A percentile compares a stretch with the other conserved stretches of the same genome.
These are phyloP conservation scores for Cyphellophora europaea DNA, from an alignment of 2,329 filamentous ascomycete genomes.

Conservation along the genomic window DNA sequence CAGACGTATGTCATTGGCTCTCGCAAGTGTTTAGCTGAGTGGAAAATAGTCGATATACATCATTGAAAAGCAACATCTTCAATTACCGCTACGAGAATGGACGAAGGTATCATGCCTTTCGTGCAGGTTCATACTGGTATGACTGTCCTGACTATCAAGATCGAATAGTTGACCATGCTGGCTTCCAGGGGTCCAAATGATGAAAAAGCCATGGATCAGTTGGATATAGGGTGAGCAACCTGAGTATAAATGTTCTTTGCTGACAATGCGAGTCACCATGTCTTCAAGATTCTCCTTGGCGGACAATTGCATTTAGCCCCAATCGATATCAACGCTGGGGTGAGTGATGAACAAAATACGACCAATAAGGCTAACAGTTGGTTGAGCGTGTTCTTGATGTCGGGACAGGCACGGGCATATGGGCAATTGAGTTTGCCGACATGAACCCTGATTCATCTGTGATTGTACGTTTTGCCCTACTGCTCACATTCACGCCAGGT, in stretches of 20 bases:
- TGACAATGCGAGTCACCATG: conserved; percentile 19
- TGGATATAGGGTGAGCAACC: conserved; percentile 26
- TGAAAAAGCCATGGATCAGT: conserved; percentile 29
- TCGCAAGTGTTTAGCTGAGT: no score
- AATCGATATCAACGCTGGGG: conserved; percentile 7
- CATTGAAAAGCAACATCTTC: conserved; percentile 1
- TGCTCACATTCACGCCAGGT: background rate
- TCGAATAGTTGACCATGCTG: no score
- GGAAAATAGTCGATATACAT: conserved; percentile 2
- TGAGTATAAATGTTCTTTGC: conserved; percentile 3
- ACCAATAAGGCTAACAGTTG: conserved; percentile 4
- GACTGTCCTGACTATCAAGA: no score
- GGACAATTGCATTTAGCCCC: conserved; percentile 29
- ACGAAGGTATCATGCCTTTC: conserved; percentile 15
- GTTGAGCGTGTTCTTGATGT: conserved; percentile 22
- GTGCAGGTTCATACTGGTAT: conserved; percentile 10
- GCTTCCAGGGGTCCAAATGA: conserved; percentile 28
- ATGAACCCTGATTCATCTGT: conserved; percentile 3
- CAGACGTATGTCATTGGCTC: no score
- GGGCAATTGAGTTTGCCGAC: conserved; percentile 30
- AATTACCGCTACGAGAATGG: conserved; percentile 14
- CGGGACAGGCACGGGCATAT: conserved; percentile 26
- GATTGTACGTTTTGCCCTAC: conserved; percentile 1
- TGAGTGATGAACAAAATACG: background rate
- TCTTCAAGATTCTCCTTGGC: conserved; percentile 27